Base-by-base conservation (phyloP, 2,329 filamentous ascomycete genomes). In the Ophiobolus disseminans region DNA sequence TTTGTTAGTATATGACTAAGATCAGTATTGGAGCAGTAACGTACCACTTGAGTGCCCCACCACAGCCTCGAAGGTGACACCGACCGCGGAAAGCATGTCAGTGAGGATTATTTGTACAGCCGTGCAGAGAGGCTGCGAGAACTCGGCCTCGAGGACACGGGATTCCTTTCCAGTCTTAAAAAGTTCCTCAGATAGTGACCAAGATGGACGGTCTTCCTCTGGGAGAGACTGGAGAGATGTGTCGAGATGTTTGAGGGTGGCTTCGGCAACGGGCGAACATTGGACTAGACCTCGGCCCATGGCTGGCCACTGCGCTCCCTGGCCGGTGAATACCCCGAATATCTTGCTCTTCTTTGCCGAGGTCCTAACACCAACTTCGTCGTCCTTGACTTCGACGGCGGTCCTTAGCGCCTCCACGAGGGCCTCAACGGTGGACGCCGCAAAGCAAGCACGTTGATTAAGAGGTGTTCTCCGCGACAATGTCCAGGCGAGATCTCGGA, bases 251-350 rank as follows among this genome's bases (percentile, higher is more conserved):
- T 13, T 9, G 6, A 31, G 28, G 8, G 53, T 14, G 2, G 21
- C 45, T 2, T 25, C 16, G 7, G 9, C 28, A 5, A n/a, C 16
- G 11, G 2, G 7, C 7, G 28, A 31, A 2, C 16, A n/a, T 31
- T n/a, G 28, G 1, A 60, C 42, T 3, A 67, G 35, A 13, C 45
- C 45, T 3, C 44, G 28, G 5, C 55, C 65, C 63, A 70, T 69
- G 10, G 32, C 37, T 2, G 32, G n/a, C 60, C 61, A 69, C 28
- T 69, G 66, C 2, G 63, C 65, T 19, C 65, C 65, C 41, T 69
- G 66, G 4, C 66, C 66, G 5, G 65, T 68, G 40, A 66, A 69
- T 8, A 68, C 47, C 1, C 50, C 50, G 3, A 53, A 21, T 9
- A 38, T 36, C 2, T 2, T 3, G n/a, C n/a, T n/a, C n/a, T n/a